Conservation (phyloP, 139 green algal genomes). For the Trebouxia sp. region DNA sequence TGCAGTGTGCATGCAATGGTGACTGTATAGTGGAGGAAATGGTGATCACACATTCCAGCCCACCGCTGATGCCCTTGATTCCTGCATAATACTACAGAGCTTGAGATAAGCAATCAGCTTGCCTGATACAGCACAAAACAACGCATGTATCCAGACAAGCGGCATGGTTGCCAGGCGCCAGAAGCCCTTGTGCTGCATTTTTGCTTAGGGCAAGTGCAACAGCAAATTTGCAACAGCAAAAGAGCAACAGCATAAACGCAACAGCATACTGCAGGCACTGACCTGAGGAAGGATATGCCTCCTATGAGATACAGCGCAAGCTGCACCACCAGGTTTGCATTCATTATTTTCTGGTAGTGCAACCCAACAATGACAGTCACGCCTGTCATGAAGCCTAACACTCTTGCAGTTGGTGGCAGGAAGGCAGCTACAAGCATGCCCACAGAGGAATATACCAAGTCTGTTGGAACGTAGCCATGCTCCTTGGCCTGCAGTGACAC, state of each 20-base stretch:
- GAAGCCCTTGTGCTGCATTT: not conserved
- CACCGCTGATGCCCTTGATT: conserved; percentile 57
- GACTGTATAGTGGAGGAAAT: conserved; percentile 82
- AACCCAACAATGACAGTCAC: conserved; percentile 49
- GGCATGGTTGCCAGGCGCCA: too few relatives aligned
- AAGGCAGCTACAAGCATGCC: conserved; percentile 62
- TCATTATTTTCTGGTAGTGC: conserved; percentile 59
- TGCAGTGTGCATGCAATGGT: conserved; percentile 65
- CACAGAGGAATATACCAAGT: conserved; percentile 36
- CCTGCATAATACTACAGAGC: conserved; percentile 30
- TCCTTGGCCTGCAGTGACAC: conserved; percentile 41
- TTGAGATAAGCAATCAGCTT: not conserved
- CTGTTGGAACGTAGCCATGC: conserved; percentile 41
- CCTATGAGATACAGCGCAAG: conserved; percentile 69
- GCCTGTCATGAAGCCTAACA: conserved; percentile 59
- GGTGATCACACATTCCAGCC: conserved; percentile 69
- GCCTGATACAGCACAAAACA: not conserved
- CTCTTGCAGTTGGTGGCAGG: conserved; percentile 62
- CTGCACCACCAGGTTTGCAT: conserved; percentile 53
- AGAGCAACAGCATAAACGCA: not conserved
- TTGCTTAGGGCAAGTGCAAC: not conserved
- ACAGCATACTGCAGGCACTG: not conserved
- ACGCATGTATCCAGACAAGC: too few relatives aligned
- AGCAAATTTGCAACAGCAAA: not conserved
- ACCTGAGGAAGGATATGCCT: conserved; percentile 70